Conservation (phyloP, 208 protist genomes). For the Leishmania tropica region DNA sequence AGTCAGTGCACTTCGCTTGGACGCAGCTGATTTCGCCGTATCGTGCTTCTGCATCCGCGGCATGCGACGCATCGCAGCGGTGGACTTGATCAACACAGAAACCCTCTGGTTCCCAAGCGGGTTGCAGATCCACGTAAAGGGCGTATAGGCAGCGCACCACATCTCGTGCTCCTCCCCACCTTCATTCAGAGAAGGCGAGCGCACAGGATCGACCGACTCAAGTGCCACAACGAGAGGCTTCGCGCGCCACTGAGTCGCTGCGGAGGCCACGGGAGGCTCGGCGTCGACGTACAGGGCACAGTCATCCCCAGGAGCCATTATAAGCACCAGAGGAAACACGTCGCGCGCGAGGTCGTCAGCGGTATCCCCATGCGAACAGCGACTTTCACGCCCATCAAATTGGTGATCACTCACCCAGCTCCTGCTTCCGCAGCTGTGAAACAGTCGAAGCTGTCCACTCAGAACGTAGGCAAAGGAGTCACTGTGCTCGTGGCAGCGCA, state of each 20-base stretch:
- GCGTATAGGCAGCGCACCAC: constrained; percentile 35
- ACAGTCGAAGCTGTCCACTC: constrained; percentile 11
- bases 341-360: constrained; percentile 17
- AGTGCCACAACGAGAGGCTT: constrained; percentile 20
- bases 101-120: constrained; percentile 27
- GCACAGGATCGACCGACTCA: constrained; percentile 8
- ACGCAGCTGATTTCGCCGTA: background rate
- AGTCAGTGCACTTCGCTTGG: background rate
- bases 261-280: constrained; percentile 14
- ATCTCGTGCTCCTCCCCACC: background rate
- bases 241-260: constrained; percentile 13
- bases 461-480: constrained; percentile 23
- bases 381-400: background rate
- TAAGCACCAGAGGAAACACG: constrained; percentile 21
- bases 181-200: background rate
- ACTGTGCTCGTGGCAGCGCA: constrained; percentile 29
- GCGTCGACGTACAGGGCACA: constrained; percentile 25
- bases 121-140: constrained; percentile 39
- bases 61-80: background rate
- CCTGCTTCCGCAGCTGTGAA: constrained; percentile 2
- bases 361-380: constrained; percentile 5
- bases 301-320: constrained; percentile 19
- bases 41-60: background rate
- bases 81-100: constrained; percentile 9
- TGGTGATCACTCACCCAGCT: background rate